phyloP scores from a whole-genome alignment of 2,329 filamentous ascomycete species.

The Colletotrichum chlorophyti region DNA sequence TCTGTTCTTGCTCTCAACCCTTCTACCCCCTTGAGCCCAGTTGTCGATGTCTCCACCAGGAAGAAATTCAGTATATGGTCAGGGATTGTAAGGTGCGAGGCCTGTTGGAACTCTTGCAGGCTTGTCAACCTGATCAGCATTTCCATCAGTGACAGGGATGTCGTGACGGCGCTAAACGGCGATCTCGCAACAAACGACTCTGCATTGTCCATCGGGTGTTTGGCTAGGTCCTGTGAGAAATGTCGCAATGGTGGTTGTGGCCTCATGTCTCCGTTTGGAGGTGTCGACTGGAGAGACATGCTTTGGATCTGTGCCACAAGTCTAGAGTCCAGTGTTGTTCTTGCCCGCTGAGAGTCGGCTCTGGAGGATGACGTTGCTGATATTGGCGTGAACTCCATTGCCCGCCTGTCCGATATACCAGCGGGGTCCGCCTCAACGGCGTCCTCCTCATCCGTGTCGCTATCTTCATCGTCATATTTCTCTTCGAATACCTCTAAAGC shows the following conservation, averaged over 20 bases:
- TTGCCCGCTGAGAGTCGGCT: constrained; percentile 26
- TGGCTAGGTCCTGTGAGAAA: constrained; percentile 11
- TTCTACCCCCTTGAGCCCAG: constrained; percentile 54
- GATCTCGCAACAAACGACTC: constrained; percentile 48
- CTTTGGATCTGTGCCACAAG: constrained; percentile 49
- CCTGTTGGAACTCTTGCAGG: constrained; percentile 90
- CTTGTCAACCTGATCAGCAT: constrained; percentile 86
- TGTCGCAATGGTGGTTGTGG: background rate
- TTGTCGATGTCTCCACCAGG: constrained; percentile 66
- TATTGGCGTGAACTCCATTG: background rate
- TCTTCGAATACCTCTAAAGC: constrained; percentile 85
- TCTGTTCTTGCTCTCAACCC: constrained; percentile 52
- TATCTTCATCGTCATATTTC: constrained; percentile 50
- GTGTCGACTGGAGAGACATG: constrained; percentile 41
- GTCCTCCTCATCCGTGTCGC: constrained; percentile 48
- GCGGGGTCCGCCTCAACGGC: constrained; percentile 35
- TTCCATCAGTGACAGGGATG: constrained; percentile 78
- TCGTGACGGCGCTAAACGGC: constrained; percentile 59
- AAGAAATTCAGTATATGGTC: constrained; percentile 92
- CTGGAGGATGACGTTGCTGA: background rate
- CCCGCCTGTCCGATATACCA: no score
- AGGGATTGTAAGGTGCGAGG: constrained; percentile 85
- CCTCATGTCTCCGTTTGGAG: constrained; percentile 6
- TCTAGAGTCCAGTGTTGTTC: constrained; percentile 42
- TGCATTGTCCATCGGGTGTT: constrained; percentile 24